Evolutionary conservation across 106 monocot species (phyloP), one percentile per base, ranked within the genome.

Genomic region (Xerophyta viscosa): DNA sequence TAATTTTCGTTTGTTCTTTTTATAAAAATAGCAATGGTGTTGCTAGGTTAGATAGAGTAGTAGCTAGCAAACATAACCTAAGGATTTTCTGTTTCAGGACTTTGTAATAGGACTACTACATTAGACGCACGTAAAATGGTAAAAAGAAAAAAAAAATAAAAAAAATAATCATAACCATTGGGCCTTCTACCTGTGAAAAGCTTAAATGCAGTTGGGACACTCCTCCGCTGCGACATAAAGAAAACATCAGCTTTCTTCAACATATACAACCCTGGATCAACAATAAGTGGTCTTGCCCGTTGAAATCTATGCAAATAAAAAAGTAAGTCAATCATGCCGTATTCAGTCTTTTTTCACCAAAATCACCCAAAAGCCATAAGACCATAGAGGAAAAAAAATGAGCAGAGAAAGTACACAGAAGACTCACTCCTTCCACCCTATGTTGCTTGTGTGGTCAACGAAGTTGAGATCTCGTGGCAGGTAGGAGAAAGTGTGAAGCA

Each of bases 401-500:
- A 52, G 27, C 24, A 8, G 27, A 27, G 17, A 52, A 27, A 26
- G 14, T 12, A n/a, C 10, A 25, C 10, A 23, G 6, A 39, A 39
- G 15, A 49, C 86, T 20, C 73, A 92, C 91, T 72, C 91, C 61
- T 86, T 92, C 81, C 85, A 92, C 18, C 82, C 81, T 37, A 92
- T 82, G 47, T 87, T 45, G 61, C 92, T 92, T 1, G 86, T 92
- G 60, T 92, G 92, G 53, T 92, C 92, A 33, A 92, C 80, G 56
- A 92, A 92, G 58, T 92, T 92, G 24, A 92, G 71, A 72, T 83
- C 74, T 51, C 82, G 63, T 26, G 87, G 82, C 44, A 92, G 51
- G 48, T 67, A 72, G 1, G 82, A 79, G 37, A 92, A 73, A 4
- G 58, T 57, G 31, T 82, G 79, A 37, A 92, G 58, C 69, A 87